phyloP scores from a whole-genome alignment of 1,139 yeast species.

The Nakaseomyces kungkrabaensis region DNA sequence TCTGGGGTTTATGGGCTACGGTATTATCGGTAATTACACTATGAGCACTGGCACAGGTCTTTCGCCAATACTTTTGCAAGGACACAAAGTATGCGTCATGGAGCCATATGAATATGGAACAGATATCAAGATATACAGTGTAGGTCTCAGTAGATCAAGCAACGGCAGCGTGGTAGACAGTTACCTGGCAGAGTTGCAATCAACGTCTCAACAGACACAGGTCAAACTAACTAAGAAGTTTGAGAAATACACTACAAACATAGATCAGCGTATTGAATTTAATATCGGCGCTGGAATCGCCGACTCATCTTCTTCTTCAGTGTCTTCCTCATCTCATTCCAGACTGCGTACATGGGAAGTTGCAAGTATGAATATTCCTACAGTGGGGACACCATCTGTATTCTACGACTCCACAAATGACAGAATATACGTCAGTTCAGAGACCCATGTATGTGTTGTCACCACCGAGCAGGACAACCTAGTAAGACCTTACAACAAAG shows the following conservation, averaged over 20 bases:
- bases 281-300: neutral
- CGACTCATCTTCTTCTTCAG: neutral
- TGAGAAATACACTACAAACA: neutral
- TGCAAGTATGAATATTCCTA: neutral
- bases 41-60: neutral
- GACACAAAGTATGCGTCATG: neutral
- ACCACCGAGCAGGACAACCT: neutral
- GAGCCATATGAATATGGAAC: neutral
- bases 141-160: neutral
- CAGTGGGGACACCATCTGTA: neutral
- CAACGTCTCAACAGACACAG: neutral
- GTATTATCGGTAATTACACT: neutral
- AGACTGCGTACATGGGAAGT: neutral
- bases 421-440: neutral
- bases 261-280: neutral
- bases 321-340: neutral
- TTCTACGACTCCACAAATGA: slow-evolving; percentile 1
- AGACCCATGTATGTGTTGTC: neutral
- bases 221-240: neutral
- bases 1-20: neutral
- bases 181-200: neutral
- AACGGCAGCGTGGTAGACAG: neutral
- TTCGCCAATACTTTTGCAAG: neutral
- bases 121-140: neutral
- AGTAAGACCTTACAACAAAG: neutral